phyloP scores from a whole-genome alignment of 1,139 yeast genomes.

The Zhuliangozyma blackwelliae region DNA sequence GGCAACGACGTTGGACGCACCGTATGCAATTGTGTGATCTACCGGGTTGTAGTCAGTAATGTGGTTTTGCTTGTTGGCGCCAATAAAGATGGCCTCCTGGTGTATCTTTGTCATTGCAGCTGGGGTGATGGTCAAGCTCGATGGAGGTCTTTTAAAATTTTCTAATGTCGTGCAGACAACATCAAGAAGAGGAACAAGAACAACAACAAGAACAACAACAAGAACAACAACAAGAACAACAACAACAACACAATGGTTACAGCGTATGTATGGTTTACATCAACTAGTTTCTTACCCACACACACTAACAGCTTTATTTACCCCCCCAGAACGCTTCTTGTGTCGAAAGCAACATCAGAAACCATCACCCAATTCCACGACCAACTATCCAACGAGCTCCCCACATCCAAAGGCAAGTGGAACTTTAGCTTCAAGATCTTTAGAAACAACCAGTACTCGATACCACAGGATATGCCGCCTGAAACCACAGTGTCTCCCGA shows the following conservation, averaged over 20 bases:
- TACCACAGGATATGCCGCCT: constrained; percentile 35
- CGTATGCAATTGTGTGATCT: constrained; percentile 58
- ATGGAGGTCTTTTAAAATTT: too few relatives aligned
- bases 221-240: neutral
- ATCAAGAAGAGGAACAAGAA: neutral
- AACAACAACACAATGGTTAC: constrained; percentile 20
- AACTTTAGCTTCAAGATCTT: constrained; percentile 59
- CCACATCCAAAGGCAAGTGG: constrained; percentile 60
- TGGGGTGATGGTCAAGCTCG: too few relatives aligned
- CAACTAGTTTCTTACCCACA: neutral
- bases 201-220: neutral
- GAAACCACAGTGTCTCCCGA: constrained; percentile 30
- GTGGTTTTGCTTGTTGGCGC: constrained; percentile 73
- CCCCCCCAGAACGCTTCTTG: constrained; percentile 19
- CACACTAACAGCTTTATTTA: constrained; percentile 21
- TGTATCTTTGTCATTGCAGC: too few relatives aligned
- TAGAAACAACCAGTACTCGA: constrained; percentile 54
- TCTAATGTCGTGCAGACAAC: neutral
- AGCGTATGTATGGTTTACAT: constrained; percentile 21
- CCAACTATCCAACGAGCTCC: constrained; percentile 59
- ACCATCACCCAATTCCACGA: constrained; percentile 66
- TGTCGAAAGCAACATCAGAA: constrained; percentile 57
- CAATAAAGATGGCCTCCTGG: constrained; percentile 64
- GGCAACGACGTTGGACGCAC: constrained; percentile 71
- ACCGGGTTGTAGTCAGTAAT: constrained; percentile 53